phyloP scores from a whole-genome alignment of 805 yeast genomes.

The Schizosaccharomyces japonicus region DNA sequence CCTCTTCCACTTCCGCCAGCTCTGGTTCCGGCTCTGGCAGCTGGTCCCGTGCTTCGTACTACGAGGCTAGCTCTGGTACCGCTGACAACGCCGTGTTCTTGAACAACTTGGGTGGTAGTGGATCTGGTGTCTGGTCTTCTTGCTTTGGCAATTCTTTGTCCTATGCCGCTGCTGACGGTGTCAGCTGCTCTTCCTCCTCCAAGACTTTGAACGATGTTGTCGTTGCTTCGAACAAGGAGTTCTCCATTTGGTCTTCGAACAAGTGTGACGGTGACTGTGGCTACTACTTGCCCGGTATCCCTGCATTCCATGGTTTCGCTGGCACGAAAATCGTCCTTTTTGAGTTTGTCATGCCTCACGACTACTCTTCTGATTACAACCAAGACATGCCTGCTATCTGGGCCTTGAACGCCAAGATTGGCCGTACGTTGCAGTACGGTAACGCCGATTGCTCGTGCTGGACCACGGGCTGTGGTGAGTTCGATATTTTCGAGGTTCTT shows the following conservation, averaged over 20 bases:
- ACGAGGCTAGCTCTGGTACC: conserved; percentile 37
- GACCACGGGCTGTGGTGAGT: conserved; percentile 92
- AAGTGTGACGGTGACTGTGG: conserved; percentile 41
- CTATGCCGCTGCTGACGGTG: conserved; percentile 56
- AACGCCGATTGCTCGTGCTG: conserved; percentile 73
- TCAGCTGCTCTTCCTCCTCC: conserved; percentile 44
- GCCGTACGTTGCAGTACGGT: conserved; percentile 92
- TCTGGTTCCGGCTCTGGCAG: conserved; percentile 14
- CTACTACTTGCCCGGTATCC: conserved; percentile 59
- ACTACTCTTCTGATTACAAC: conserved; percentile 28
- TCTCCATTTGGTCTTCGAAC: conserved; percentile 45
- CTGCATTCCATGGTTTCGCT: conserved; percentile 85
- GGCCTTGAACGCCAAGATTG: conserved; percentile 84
- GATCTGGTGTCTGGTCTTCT: conserved; percentile 71
- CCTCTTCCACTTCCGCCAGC: conserved; percentile 11
- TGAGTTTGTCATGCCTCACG: conserved; percentile 84
- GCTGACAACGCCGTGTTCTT: conserved; percentile 54
- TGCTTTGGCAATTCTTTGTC: conserved; percentile 85
- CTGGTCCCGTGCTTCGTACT: conserved; percentile 27
- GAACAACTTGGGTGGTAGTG: conserved; percentile 72
- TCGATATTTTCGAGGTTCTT: conserved; percentile 80
- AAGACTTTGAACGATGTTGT: conserved; percentile 45
- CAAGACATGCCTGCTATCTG: conserved; percentile 95
- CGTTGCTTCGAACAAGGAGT: conserved; percentile 52
- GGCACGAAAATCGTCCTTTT: conserved; percentile 79